Evolutionary conservation across 768 basidiomycete species (phyloP).

Genomic region (Leccinellum luteum): DNA sequence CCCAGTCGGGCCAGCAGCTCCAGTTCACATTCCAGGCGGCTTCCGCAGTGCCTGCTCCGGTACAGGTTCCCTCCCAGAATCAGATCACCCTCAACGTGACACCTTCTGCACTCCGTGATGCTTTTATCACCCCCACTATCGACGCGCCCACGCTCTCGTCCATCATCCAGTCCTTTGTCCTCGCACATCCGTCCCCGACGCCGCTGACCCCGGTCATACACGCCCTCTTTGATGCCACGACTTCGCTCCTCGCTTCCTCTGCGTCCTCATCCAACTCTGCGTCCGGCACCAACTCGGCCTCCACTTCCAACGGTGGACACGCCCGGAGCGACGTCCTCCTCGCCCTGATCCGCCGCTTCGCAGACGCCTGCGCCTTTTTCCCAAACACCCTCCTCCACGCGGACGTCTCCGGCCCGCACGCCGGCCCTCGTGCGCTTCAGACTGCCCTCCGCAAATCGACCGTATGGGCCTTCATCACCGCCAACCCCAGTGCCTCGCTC

Average conservation of each 20-base stretch:
- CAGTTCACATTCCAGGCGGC: conserved; percentile 41
- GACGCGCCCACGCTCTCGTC: conserved; percentile 50
- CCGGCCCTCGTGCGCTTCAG: conserved; percentile 56
- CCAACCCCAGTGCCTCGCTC: neutral
- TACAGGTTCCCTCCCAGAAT: conserved; percentile 12
- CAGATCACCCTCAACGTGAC: conserved; percentile 30
- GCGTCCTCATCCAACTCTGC: conserved; percentile 31
- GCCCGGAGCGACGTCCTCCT: conserved; percentile 11
- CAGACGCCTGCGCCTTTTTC: conserved; percentile 53
- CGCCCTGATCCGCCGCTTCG: conserved; percentile 43
- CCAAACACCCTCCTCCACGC: conserved; percentile 49
- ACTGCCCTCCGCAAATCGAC: conserved; percentile 57
- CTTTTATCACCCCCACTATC: conserved; percentile 35
- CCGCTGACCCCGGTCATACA: conserved; percentile 50
- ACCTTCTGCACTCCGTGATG: conserved; percentile 29
- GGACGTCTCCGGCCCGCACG: conserved; percentile 51
- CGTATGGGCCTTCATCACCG: conserved; percentile 44
- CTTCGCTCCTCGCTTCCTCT: conserved; percentile 23
- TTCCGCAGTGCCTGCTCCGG: conserved; percentile 44
- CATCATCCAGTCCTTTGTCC: conserved; percentile 50
- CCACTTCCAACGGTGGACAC: neutral
- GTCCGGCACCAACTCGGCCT: conserved; percentile 36
- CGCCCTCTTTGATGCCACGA: conserved; percentile 53
- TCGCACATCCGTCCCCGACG: conserved; percentile 47
- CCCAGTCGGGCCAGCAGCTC: conserved; percentile 36